Conservation (phyloP, 176 grass and related monocot species). For the Oryza glumipatula region DNA sequence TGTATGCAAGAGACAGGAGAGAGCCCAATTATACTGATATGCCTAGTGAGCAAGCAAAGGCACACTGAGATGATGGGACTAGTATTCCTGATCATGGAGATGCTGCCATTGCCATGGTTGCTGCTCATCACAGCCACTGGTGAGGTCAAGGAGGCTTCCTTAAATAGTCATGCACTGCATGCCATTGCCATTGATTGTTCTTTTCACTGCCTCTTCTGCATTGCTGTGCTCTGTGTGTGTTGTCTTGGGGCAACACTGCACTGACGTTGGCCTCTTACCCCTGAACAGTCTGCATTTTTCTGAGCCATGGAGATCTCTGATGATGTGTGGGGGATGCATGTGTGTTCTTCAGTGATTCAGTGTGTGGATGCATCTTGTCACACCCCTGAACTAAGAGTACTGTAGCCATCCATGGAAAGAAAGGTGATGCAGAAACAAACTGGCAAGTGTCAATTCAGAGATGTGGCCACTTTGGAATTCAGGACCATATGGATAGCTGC, state of each 20-base stretch:
- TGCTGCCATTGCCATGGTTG: not conserved
- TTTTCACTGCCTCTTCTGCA: constrained; percentile 44
- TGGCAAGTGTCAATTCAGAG: constrained; percentile 1
- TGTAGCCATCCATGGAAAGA: constrained; percentile 24
- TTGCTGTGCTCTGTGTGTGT: constrained; percentile 57
- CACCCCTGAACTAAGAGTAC: constrained; percentile 19
- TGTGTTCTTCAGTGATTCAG: constrained; percentile 22
- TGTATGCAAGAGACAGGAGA: constrained; percentile 19
- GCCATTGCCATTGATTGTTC: constrained; percentile 60
- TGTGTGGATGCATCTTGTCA: constrained; percentile 47
- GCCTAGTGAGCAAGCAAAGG: constrained; percentile 29
- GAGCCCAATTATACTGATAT: constrained; percentile 28
- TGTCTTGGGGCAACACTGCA: constrained; percentile 52
- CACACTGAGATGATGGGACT: constrained; percentile 32
- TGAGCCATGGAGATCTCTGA: constrained; percentile 28
- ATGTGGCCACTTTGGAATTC: not conserved
- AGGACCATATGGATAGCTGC: not conserved
- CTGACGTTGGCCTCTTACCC: constrained; percentile 51
- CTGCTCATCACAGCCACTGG: constrained; percentile 26
- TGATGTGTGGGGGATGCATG: constrained; percentile 2
- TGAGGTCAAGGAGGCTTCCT: constrained; percentile 64
- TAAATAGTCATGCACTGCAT: constrained; percentile 57
- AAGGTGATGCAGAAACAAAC: not conserved
- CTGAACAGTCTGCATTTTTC: constrained; percentile 59
- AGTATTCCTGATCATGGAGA: constrained; percentile 55